Evolutionary conservation across 2,329 filamentous ascomycete species (phyloP), one percentile per base, ranked within the genome.

Genomic region (Trichoderma sp.): DNA sequence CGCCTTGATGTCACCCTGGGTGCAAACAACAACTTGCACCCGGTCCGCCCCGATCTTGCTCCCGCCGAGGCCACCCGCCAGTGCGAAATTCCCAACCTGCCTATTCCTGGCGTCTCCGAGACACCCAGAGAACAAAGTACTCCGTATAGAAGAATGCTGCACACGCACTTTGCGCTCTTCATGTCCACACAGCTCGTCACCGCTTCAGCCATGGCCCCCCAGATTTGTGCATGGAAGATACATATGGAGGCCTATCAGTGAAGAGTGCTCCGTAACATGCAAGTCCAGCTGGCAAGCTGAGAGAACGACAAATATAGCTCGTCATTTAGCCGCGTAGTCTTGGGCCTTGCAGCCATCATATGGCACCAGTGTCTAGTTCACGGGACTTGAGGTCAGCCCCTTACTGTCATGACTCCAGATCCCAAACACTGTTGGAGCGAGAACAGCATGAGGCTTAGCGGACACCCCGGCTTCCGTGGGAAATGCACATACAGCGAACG

Each of bases 21-120:
- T 67, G 30, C 63, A 32, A 66, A 66, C 21, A 24, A 57, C 11
- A 21, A 53, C 67, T 32, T 51, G 57, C 47, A 62, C 67, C 67
- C 79, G 79, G 79, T 80, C 81, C 79, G 76, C 76, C 77, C 79
- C 79, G 79, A 81, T 75, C 75, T 77, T 74, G 76, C 76, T 78
- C 75, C 73, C 77, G 76, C 78, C 78, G 78, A 76, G 75, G 66
- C 67, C 66, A 71, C 66, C 67, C 51, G 71, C 34, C 71, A 57
- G 57, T 34, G 67, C 21, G 28, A 62, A 65, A 24, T n/a, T 62
- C 57, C 28, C 15, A 69, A 64, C 60, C 71, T 70, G 71, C 65
- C 58, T 70, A 70, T 34, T 72, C 65, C 65, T 72, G 71, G 65
- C 65, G 60, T 72, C 57, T 56, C 71, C 71, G 71, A 72, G 30